A percentile compares a stretch with the other conserved stretches of the same genome.
phyloP scores from a whole-genome alignment of 1,284 basidiomycete species.

The Cutaneotrichosporon dermatis region DNA sequence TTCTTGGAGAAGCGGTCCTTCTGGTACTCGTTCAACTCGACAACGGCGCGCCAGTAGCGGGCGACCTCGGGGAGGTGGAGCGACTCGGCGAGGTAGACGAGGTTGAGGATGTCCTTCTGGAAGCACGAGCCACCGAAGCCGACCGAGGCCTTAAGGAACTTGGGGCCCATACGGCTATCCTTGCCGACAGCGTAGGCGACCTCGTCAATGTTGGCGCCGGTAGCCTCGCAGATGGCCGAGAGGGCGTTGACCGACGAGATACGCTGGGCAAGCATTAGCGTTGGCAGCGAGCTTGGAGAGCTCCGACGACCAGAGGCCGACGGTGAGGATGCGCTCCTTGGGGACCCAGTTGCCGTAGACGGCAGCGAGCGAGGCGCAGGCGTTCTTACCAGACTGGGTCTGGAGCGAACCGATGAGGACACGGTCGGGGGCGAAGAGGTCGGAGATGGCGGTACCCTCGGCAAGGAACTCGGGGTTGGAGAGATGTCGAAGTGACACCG shows the following conservation, averaged over 20 bases:
- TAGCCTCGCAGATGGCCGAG: slow-evolving; percentile 98
- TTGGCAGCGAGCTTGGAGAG: slow-evolving; percentile 98
- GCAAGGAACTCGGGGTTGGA: slow-evolving; percentile 98
- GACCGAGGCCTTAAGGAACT: slow-evolving; percentile 77
- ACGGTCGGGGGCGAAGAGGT: slow-evolving; percentile 85
- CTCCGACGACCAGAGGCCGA: slow-evolving; percentile 98
- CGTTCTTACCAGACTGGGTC: slow-evolving; percentile 74
- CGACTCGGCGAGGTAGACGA: slow-evolving; percentile 93
- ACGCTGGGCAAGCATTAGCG: slow-evolving; percentile 94
- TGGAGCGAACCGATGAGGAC: slow-evolving; percentile 95
- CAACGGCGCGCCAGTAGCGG: slow-evolving; percentile 93
- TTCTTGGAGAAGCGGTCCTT: slow-evolving; percentile 82
- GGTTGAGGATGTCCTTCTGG: slow-evolving; percentile 98
- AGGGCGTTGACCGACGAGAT: slow-evolving; percentile 98
- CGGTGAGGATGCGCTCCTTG: slow-evolving; percentile 76
- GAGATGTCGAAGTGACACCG: slow-evolving; percentile 93
- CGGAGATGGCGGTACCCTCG: slow-evolving; percentile 90
- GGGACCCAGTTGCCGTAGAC: slow-evolving; percentile 97
- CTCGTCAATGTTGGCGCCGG: slow-evolving; percentile 97
- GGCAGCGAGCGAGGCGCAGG: slow-evolving; percentile 67
- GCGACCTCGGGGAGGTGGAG: slow-evolving; percentile 95
- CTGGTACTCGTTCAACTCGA: slow-evolving; percentile 95
- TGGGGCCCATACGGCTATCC: slow-evolving; percentile 88
- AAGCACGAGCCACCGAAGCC: slow-evolving; percentile 98
- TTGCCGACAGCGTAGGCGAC: slow-evolving; percentile 91